A percentile compares a stretch with the other conserved stretches of the same genome.
Conservation (phyloP, 2,329 filamentous ascomycete species). For the Lanzia echinophila region DNA sequence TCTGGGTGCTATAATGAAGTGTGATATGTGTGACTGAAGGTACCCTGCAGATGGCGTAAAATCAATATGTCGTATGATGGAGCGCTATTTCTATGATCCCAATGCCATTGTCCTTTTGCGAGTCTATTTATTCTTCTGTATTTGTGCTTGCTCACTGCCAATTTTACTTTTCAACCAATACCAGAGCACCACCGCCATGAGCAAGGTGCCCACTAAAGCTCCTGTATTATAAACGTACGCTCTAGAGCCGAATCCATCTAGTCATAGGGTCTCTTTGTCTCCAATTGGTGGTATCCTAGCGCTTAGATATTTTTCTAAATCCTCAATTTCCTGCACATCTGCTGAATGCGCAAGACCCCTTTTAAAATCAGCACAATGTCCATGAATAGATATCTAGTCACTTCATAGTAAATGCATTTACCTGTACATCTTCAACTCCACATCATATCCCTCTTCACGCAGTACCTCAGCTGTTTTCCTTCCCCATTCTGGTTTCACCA, state of each 20-base stretch:
- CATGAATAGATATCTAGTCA: not conserved
- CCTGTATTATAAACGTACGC: not conserved
- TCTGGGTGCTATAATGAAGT: too few relatives aligned
- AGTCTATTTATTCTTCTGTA: not conserved
- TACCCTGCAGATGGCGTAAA: too few relatives aligned
- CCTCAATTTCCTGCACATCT: slow-evolving; percentile 70
- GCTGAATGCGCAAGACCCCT: slow-evolving; percentile 72
- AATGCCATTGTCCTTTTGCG: too few relatives aligned
- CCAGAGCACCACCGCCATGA: not conserved
- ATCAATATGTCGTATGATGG: too few relatives aligned
- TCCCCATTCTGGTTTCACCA: slow-evolving; percentile 67
- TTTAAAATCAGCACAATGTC: not conserved
- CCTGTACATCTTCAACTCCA: slow-evolving; percentile 71
- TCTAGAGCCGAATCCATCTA: slow-evolving; percentile 3
- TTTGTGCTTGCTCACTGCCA: not conserved
- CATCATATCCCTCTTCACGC: slow-evolving; percentile 62
- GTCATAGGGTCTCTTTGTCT: slow-evolving; percentile 27
- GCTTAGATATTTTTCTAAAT: slow-evolving; percentile 59
- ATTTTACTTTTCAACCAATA: not conserved
- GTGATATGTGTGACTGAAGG: too few relatives aligned
- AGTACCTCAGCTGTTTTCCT: slow-evolving; percentile 59
- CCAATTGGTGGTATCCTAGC: slow-evolving; percentile 39
- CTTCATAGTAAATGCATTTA: slow-evolving; percentile 36
- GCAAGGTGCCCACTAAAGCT: slow-evolving; percentile 4
- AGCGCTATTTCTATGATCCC: too few relatives aligned